Conservation (phyloP, 2,329 filamentous ascomycete species). For the Lachnellula occidentalis region DNA sequence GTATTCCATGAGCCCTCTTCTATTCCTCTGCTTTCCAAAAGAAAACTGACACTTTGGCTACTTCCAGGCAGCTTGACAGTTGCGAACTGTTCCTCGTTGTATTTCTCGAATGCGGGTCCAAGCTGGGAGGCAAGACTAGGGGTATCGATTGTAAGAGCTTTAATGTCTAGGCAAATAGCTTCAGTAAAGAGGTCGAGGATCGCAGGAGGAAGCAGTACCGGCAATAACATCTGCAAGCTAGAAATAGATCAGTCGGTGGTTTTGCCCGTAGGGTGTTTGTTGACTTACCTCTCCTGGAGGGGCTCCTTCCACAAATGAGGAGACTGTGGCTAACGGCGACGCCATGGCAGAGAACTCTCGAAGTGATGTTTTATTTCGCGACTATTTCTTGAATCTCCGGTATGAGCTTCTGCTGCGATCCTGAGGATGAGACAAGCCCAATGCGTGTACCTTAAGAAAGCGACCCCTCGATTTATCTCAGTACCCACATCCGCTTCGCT, state of each 20-base stretch:
- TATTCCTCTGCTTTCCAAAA: neutral
- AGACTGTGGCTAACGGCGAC: conserved; percentile 53
- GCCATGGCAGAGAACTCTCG: conserved; percentile 18
- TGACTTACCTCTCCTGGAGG: conserved; percentile 86
- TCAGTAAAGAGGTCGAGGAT: conserved; percentile 9
- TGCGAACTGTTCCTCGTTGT: conserved; percentile 91
- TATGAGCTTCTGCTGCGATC: neutral
- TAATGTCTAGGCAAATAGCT: conserved; percentile 64
- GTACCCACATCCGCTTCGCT: too few relatives aligned
- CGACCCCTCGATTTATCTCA: conserved; percentile 9
- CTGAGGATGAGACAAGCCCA: conserved; percentile 1
- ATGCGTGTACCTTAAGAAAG: too few relatives aligned
- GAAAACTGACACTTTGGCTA: conserved; percentile 61
- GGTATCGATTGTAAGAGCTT: conserved; percentile 69
- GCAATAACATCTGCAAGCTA: conserved; percentile 84
- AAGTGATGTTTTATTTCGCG: neutral
- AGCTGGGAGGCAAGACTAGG: conserved; percentile 66
- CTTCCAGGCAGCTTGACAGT: conserved; percentile 86
- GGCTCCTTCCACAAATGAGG: conserved; percentile 87
- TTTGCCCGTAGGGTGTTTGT: neutral
- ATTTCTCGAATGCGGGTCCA: conserved; percentile 79
- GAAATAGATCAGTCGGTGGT: conserved; percentile 18
- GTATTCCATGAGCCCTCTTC: conserved; percentile 13
- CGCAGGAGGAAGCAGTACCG: conserved; percentile 48
- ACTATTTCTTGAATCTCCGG: neutral